Evolutionary conservation across 805 yeast genomes (phyloP).

Genomic region (Lipomyces chichibuensis): DNA sequence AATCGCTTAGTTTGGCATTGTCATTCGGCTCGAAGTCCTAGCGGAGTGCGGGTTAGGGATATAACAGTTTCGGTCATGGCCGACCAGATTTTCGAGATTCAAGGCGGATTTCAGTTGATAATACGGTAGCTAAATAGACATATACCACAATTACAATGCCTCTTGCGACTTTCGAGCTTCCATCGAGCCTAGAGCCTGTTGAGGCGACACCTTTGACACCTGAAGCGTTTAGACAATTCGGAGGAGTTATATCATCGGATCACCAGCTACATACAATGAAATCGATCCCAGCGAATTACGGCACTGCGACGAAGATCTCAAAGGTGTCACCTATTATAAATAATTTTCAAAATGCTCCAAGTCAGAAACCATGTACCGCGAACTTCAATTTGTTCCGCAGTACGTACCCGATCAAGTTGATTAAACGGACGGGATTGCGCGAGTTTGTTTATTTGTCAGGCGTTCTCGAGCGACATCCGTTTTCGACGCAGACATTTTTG

Average conservation of each 20-base stretch:
- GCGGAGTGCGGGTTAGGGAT: background rate
- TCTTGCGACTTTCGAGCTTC: conserved; percentile 28
- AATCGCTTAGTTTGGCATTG: background rate
- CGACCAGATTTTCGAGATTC: background rate
- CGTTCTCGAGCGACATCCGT: conserved; percentile 90
- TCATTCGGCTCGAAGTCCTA: background rate
- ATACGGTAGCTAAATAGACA: background rate
- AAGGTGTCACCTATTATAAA: conserved; percentile 71
- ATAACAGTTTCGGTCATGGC: background rate
- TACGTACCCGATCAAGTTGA: conserved; percentile 69
- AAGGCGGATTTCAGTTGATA: background rate
- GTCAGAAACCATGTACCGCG: conserved; percentile 56
- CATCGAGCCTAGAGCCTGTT: conserved; percentile 34
- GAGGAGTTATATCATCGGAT: conserved; percentile 75
- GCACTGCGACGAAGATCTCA: conserved; percentile 83
- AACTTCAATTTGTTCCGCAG: conserved; percentile 86
- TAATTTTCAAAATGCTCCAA: conserved; percentile 53
- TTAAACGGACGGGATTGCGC: conserved; percentile 37
- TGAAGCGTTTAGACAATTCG: conserved; percentile 65
- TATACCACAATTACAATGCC: conserved; percentile 17
- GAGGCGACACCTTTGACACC: conserved; percentile 68
- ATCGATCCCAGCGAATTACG: conserved; percentile 74
- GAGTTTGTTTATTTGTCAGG: conserved; percentile 52
- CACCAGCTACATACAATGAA: conserved; percentile 61
- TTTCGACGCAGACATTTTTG: conserved; percentile 82